Percentiles rank a stretch among this genome's conserved stretches.
These are phyloP conservation scores for Coprinellus micaceus DNA, from an alignment of 768 basidiomycete species.

Conservation along the genomic window DNA sequence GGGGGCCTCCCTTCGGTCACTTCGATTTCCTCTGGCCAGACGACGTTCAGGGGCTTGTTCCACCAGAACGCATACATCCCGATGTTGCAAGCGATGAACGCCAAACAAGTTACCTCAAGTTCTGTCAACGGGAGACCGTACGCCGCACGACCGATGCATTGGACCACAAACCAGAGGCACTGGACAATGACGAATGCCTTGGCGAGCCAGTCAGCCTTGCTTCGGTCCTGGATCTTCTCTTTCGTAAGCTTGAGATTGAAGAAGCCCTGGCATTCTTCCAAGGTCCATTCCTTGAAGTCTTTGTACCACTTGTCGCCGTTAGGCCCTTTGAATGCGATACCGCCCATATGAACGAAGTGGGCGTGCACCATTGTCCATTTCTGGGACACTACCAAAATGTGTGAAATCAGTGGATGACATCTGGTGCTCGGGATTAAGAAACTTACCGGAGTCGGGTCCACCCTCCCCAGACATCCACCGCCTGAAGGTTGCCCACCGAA, in stretches of 20 bases:
- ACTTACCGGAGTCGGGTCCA: no score
- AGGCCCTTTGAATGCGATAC: conserved; percentile 1
- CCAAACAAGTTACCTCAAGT: conserved; percentile 10
- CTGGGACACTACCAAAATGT: no score
- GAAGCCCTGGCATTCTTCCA: no score
- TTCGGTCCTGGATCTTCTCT: conserved; percentile 6
- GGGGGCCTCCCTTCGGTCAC: no score
- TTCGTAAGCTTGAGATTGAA: background rate
- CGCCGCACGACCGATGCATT: background rate
- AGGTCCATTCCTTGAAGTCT: no score
- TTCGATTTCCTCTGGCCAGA: background rate
- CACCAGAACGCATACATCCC: conserved; percentile 12
- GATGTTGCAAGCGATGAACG: conserved; percentile 3
- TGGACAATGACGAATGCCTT: conserved; percentile 10
- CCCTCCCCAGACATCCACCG: no score
- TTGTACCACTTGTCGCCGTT: no score
- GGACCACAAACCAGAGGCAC: conserved; percentile 7
- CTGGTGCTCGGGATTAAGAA: no score
- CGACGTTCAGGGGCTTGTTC: conserved; percentile 12
- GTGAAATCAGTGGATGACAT: background rate
- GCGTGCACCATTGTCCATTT: conserved; percentile 4
- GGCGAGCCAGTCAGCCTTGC: conserved; percentile 11
- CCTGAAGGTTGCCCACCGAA: no score
- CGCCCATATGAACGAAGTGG: conserved; percentile 11
- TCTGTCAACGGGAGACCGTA: background rate